Evolutionary conservation across 208 protist genomes (phyloP).

Genomic region (Trichomonas vaginalis): DNA sequence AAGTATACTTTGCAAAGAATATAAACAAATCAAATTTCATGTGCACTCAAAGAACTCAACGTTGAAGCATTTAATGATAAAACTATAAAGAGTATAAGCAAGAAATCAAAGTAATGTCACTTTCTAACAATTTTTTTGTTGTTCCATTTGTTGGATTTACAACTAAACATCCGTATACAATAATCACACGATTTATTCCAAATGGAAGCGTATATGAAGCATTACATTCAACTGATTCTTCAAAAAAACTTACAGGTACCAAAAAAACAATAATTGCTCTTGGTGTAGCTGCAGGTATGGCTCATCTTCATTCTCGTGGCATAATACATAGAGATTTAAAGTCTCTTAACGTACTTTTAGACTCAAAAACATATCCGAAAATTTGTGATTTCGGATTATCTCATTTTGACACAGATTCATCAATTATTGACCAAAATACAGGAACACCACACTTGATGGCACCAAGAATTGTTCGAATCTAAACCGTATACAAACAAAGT

Average conservation of each 20-base stretch:
- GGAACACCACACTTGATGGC: neutral
- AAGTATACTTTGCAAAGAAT: neutral
- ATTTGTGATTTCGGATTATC: neutral
- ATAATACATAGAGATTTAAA: neutral
- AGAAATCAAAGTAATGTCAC: neutral
- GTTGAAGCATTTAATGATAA: neutral
- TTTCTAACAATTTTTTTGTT: neutral
- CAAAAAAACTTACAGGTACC: neutral
- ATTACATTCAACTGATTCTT: neutral
- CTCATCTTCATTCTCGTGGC: neutral
- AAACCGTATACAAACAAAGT: neutral
- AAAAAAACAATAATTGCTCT: neutral
- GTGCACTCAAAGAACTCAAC: neutral
- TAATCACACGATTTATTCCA: neutral
- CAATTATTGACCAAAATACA: neutral
- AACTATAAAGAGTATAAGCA: neutral
- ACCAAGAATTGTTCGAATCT: neutral
- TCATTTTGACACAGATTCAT: too few species aligned
- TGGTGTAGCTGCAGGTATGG: neutral
- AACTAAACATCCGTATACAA: neutral
- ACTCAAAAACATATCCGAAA: neutral
- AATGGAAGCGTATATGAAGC: neutral
- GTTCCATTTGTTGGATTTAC: neutral
- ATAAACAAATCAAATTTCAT: neutral
- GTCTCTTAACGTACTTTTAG: neutral